These are phyloP conservation scores for Coemansia sp. DNA, from an alignment of 192 early-diverging fungal genomes.

Conservation along the genomic window DNA sequence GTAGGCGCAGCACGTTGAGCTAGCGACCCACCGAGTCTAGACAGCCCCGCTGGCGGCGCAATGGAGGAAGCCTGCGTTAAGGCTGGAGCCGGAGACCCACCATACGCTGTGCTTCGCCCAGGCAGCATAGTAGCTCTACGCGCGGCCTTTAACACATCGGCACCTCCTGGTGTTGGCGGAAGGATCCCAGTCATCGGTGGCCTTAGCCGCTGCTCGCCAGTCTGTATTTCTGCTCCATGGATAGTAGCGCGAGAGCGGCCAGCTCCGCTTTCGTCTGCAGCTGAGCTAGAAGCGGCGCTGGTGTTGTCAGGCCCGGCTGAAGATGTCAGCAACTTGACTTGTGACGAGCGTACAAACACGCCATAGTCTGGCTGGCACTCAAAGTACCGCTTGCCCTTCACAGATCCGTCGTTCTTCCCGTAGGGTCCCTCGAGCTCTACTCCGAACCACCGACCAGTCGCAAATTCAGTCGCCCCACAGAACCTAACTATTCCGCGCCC, in stretches of 20 bases:
- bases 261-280: neutral
- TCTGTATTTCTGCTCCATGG: slow-evolving; percentile 33
- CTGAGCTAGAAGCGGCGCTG: neutral
- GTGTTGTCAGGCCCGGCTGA: slow-evolving; percentile 3
- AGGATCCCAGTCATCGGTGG: slow-evolving; percentile 1
- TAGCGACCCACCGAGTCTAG: slow-evolving; percentile 18
- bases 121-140: slow-evolving; percentile 28
- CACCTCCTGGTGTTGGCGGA: neutral
- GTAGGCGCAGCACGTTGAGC: neutral
- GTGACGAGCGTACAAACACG: slow-evolving; percentile 74
- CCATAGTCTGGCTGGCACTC: slow-evolving; percentile 71
- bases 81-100: slow-evolving; percentile 3
- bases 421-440: slow-evolving; percentile 75
- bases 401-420: slow-evolving; percentile 81
- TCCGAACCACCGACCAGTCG: slow-evolving; percentile 86
- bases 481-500: slow-evolving; percentile 74
- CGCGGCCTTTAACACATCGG: slow-evolving; percentile 23
- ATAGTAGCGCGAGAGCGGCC: slow-evolving; percentile 18
- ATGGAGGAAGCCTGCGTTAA: slow-evolving; percentile 7
- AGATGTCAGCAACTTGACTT: slow-evolving; percentile 49
- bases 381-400: slow-evolving; percentile 79
- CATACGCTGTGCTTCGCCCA: slow-evolving; percentile 16
- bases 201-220: slow-evolving; percentile 6
- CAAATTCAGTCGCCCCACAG: slow-evolving; percentile 79
- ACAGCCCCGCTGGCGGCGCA: slow-evolving; percentile 16